Base-by-base conservation (phyloP, 805 yeast genomes). In the Scheffersomyces amazonensis region DNA sequence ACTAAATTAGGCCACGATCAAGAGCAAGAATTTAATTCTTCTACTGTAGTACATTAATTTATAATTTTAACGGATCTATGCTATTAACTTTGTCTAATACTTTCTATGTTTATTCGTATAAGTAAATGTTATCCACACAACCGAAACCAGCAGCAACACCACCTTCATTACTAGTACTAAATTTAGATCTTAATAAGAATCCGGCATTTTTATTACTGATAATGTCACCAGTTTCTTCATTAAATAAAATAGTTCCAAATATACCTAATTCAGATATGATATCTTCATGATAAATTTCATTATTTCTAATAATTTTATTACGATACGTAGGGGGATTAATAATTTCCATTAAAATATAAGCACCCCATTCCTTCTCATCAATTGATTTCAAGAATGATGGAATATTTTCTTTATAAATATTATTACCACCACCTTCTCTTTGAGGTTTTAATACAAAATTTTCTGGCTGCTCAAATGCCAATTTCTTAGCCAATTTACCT, bases 121-220 rank as follows among this genome's bases (percentile, higher is more conserved):
- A 64, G 43, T 80, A 78, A 25, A 89, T 72, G 53, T 89, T 85
- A 61, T 93, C 99, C 29, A 93, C 87, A 61, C 97, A 89, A 5
- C 98, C 99, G 63, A 87, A 91, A 1, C 99, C 99, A 12, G 99
- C 99, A 16, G 98, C 98, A 23, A 93, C 97, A 28, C 99, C 99
- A 27, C 99, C 99, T 67, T 93, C 99, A 61, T 93, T 82, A 37
- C 95, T 84, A 3, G 83, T 68, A 47, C 87, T 83, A 40, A 89
- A 79, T 60, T 93, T 93, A 8, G 96, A 85, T 64, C 99, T 80
- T 49, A 93, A 67, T 47, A 93, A 70, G 79, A 87, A 87, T 5
- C 97, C 98, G 1, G 89, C 79, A 45, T 76, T 76, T 29, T 78
- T 77, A 58, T 93, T 93, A 38, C 66, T 56, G 27, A 77, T 51